Percentiles rank a stretch among this genome's conserved stretches.
Conservation (phyloP, 805 yeast genomes). For the Metschnikowia drakensbergensis region DNA sequence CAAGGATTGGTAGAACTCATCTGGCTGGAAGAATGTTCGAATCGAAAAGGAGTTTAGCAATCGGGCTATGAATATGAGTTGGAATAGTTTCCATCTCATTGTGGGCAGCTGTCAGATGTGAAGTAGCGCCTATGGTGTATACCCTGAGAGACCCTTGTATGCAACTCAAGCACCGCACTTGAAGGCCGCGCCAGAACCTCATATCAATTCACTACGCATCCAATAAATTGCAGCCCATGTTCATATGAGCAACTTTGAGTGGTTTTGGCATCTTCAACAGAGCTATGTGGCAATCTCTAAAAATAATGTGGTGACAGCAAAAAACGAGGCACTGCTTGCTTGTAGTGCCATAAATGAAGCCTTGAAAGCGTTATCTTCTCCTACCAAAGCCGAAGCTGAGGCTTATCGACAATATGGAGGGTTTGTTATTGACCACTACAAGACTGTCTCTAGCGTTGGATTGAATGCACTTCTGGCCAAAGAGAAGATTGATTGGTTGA, state of each 20-base stretch:
- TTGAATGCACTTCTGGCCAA: slow-evolving; percentile 12
- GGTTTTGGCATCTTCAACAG: slow-evolving; percentile 9
- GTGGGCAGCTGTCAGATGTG: not conserved
- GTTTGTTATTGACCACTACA: slow-evolving; percentile 10
- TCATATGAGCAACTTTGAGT: slow-evolving; percentile 1
- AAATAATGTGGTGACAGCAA: slow-evolving; percentile 9
- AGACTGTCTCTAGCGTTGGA: slow-evolving; percentile 7
- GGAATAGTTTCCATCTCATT: slow-evolving; percentile 1
- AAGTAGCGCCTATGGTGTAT: not conserved
- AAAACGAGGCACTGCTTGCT: slow-evolving; percentile 10
- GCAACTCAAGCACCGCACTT: not conserved
- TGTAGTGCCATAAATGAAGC: slow-evolving; percentile 9
- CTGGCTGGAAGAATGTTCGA: slow-evolving; percentile 88
- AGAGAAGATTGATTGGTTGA: slow-evolving; percentile 17
- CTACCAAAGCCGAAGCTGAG: not conserved
- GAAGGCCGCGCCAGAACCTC: not conserved
- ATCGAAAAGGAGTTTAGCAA: slow-evolving; percentile 60
- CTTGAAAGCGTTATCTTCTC: slow-evolving; percentile 1
- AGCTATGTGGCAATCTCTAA: slow-evolving; percentile 12
- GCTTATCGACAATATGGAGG: slow-evolving; percentile 8
- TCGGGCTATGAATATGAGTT: slow-evolving; percentile 37
- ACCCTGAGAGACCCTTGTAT: not conserved
- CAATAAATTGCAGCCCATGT: not conserved
- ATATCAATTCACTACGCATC: not conserved
- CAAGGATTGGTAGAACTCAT: slow-evolving; percentile 87